Base-by-base conservation (phyloP, 2,329 filamentous ascomycete genomes). In the Stagonosporopsis vannaccii region DNA sequence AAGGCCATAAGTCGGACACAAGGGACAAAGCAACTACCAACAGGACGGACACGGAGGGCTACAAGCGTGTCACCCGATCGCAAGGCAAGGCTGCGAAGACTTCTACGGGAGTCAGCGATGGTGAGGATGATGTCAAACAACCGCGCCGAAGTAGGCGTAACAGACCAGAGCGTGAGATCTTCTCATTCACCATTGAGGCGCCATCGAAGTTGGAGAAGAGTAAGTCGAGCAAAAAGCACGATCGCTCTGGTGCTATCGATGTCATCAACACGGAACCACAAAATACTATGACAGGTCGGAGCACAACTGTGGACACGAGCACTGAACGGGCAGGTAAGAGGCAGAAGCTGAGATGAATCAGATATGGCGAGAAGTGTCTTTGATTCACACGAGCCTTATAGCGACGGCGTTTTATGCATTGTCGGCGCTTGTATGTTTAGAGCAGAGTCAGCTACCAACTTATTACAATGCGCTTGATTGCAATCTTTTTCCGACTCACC, bases 141-240 rank as follows among this genome's bases (percentile, higher is more conserved):
- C 58, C 61, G n/a, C 65, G 35, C 19, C 42, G 32, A 28, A 46
- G 25, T 62, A 42, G 51, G 54, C 22, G 53, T 59, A 7, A 58
- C 56, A 30, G 58, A 52, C 20, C 63, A 62, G 60, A 72, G 5
- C 59, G 71, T 12, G 70, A 76, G 39, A 57, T 76, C 19, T 70
- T 76, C 43, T 74, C 73, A 0, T 72, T 76, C 28, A 73, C 72
- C 2, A 71, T 76, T 19, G 70, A 74, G 41, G 71, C 71, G 12
- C 73, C 74, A 0, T 68, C 67, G 56, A 61, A 57, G 15, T 20
- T 70, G n/a, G 70, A 70, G 36, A 56, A 39, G 25, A 47, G 25
- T 12, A 47, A 48, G 36, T 12, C 37, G 6, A 51, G 43, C 15
- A 56, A 56, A 20, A 56, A 56, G 43, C 53, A 56, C 20, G 42